Base-by-base conservation (phyloP, 371 early-diverging fungal species). In the Syncephalastrum monosporum region DNA sequence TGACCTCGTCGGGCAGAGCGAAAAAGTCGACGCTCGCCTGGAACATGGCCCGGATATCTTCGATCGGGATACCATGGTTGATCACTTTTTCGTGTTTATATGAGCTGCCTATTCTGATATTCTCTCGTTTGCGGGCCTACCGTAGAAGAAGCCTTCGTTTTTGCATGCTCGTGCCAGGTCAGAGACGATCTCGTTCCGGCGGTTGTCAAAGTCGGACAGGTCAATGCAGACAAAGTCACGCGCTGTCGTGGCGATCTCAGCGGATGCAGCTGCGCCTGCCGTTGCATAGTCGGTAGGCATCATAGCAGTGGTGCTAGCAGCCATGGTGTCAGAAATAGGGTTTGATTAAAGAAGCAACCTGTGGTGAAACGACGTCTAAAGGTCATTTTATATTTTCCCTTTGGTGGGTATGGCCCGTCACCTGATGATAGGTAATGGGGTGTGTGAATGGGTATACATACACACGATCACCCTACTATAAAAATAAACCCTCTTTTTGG, bases 41-140 rank as follows among this genome's bases (percentile, higher is more conserved):
- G 49, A 71, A 68, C 68, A 71, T 71, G 29, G 50, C 50, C 15
- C 61, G 65, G 5, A 71, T 68, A 50, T 68, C 60, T 21, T 68
- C 55, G 8, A 68, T 43, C 7, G 59, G 17, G 42, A 71, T 65
- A 25, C 64, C 68, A 58, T 71, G 71, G 27, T 68, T 71, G n/a
- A 65, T 47, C 46, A 71, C 68, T 71, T 43, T 25, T 19, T 54
- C 23, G 27, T 24, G 21, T 16, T n/a, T 0, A 43, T 4, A 43
- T 23, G 15, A 27, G 38, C 38, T 33, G 2, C 12, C 38, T 7
- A 27, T 21, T 2, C 27, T 27, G 3, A 3, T 5, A 0, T 27
- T 4, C 7, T 27, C 7, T 27, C 27, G 2, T 27, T 27, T 33
- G 10, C 13, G 19, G 1, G 13, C 47, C 24, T 56, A 61, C 61